phyloP scores from a whole-genome alignment of 495 filamentous ascomycete genomes.

The Aspergillus saccharolyticus region DNA sequence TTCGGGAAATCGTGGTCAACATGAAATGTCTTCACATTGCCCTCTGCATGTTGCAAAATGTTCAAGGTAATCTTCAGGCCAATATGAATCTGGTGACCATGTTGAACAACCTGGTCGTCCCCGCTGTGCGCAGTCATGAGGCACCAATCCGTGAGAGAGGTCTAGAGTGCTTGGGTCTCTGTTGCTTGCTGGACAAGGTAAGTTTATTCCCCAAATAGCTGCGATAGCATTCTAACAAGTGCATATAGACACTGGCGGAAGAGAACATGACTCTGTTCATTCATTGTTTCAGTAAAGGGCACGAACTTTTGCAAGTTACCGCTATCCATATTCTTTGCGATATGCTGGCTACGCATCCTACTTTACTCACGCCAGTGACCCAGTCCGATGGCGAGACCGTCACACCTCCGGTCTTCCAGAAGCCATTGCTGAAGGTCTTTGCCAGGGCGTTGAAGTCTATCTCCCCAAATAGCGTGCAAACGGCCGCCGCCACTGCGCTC shows the following conservation, averaged over 20 bases:
- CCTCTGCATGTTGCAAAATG: conserved; percentile 93
- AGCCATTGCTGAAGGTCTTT: conserved; percentile 70
- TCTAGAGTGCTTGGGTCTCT: conserved; percentile 81
- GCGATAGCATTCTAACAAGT: conserved; percentile 3
- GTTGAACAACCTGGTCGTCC: conserved; percentile 94
- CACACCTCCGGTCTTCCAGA: conserved; percentile 42
- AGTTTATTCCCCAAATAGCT: conserved; percentile 12
- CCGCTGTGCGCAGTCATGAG: conserved; percentile 88
- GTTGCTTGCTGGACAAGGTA: conserved; percentile 82
- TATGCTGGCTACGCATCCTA: conserved; percentile 81
- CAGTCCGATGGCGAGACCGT: conserved; percentile 39
- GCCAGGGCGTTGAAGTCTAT: conserved; percentile 66
- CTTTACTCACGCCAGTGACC: conserved; percentile 53
- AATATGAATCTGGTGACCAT: conserved; percentile 87
- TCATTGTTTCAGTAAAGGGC: conserved; percentile 91
- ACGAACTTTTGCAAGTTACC: conserved; percentile 80
- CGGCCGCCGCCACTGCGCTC: conserved; percentile 73
- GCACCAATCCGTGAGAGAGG: conserved; percentile 88
- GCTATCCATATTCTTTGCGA: conserved; percentile 91
- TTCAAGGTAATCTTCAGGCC: conserved; percentile 74
- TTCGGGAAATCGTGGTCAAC: conserved; percentile 90
- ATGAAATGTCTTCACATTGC: conserved; percentile 98
- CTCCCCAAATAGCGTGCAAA: conserved; percentile 67
- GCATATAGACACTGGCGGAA: conserved; percentile 66
- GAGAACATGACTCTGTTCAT: conserved; percentile 92